phyloP scores from a whole-genome alignment of 202 grass and related monocot genomes.

The Setaria viridis region DNA sequence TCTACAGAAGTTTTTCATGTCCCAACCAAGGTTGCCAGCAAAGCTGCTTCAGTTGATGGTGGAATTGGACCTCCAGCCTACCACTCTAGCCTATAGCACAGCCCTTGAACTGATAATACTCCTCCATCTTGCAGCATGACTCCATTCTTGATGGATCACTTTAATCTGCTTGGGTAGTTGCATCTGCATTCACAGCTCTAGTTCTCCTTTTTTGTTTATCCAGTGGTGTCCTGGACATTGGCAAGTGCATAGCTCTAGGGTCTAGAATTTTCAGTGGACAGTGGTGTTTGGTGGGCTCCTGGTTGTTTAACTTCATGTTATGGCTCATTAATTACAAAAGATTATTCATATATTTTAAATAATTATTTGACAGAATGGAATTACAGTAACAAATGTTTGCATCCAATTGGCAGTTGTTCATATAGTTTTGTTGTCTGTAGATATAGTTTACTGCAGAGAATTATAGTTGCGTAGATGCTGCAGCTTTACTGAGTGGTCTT shows the following conservation, averaged over 20 bases:
- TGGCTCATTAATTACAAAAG: background rate
- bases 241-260: background rate
- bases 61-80: background rate
- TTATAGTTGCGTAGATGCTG: background rate
- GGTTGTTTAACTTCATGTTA: background rate
- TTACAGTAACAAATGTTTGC: slow-evolving; percentile 21
- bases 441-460: background rate
- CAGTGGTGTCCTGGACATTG: no score
- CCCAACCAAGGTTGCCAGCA: background rate
- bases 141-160: background rate
- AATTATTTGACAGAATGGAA: background rate
- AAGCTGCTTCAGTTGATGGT: background rate
- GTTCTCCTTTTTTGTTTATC: no score
- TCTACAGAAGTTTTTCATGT: background rate
- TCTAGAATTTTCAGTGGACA: background rate
- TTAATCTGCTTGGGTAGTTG: background rate
- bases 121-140: background rate
- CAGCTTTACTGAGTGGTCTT: background rate
- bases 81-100: background rate
- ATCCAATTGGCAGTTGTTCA: background rate
- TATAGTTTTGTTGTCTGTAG: background rate
- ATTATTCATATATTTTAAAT: background rate
- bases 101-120: background rate
- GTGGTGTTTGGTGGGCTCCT: background rate
- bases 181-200: background rate